Evolutionary conservation across 352 stramenopile species (phyloP).

Genomic region (Phytopythium helicoides): DNA sequence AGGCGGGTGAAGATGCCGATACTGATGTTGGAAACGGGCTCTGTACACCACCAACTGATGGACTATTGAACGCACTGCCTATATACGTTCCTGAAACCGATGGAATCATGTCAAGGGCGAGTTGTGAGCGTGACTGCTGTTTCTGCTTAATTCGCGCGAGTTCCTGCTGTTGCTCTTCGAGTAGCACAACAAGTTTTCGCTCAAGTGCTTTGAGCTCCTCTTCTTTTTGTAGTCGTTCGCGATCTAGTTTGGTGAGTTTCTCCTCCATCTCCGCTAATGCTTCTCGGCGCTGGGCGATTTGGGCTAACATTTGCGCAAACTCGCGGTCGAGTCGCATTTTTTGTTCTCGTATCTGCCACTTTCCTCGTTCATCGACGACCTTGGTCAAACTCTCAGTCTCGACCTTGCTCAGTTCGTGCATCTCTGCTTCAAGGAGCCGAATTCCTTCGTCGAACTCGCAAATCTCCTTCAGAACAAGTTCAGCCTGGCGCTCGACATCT

Average conservation of each 20-base stretch:
- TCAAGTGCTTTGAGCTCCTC: slow-evolving; percentile 93
- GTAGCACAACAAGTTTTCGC: slow-evolving; percentile 92
- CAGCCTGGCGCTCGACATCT: slow-evolving; percentile 85
- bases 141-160: slow-evolving; percentile 72
- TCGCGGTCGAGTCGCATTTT: slow-evolving; percentile 94
- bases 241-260: slow-evolving; percentile 86
- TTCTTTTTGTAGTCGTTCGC: slow-evolving; percentile 87
- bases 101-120: slow-evolving; percentile 44
- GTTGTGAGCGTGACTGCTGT: slow-evolving; percentile 44
- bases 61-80: slow-evolving; percentile 22
- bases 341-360: slow-evolving; percentile 88
- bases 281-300: slow-evolving; percentile 93
- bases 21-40: background rate
- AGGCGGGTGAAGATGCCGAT: slow-evolving; percentile 2
- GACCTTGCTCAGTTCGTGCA: slow-evolving; percentile 90
- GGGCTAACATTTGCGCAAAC: slow-evolving; percentile 92
- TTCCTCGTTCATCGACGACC: slow-evolving; percentile 83
- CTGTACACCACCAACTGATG: slow-evolving; percentile 12
- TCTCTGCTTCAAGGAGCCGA: slow-evolving; percentile 88
- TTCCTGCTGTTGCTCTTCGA: slow-evolving; percentile 94
- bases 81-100: background rate
- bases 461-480: slow-evolving; percentile 91
- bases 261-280: slow-evolving; percentile 84
- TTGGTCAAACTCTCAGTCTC: slow-evolving; percentile 84
- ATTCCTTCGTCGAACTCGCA: slow-evolving; percentile 93